A percentile compares a stretch with the other conserved stretches of the same genome.
phyloP scores from a whole-genome alignment of 805 yeast genomes.

The Hanseniaspora mollemarum region DNA sequence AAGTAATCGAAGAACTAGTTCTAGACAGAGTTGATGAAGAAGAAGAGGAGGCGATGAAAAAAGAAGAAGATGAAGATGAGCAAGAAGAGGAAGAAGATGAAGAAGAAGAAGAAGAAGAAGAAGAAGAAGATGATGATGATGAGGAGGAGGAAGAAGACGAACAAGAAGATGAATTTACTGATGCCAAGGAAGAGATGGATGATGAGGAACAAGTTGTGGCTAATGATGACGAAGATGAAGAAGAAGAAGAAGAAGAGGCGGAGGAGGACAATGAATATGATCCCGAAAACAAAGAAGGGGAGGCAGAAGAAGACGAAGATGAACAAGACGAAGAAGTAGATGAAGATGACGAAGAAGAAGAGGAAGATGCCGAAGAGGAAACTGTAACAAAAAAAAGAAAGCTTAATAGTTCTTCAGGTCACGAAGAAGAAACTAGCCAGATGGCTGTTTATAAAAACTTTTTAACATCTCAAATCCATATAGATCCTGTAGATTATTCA shows the following conservation, averaged over 20 bases:
- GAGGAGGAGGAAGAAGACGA: slow-evolving; percentile 13
- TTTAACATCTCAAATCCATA: slow-evolving; percentile 23
- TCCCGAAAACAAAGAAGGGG: slow-evolving; percentile 5
- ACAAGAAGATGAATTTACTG: slow-evolving; percentile 16
- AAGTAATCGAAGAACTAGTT: slow-evolving; percentile 4
- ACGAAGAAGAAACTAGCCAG: slow-evolving; percentile 21
- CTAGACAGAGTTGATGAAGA: slow-evolving; percentile 17
- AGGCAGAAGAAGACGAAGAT: slow-evolving; percentile 17
- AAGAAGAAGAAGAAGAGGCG: slow-evolving; percentile 16
- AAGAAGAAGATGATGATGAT: slow-evolving; percentile 13
- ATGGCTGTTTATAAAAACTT: slow-evolving; percentile 21
- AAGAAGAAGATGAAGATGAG: slow-evolving; percentile 8
- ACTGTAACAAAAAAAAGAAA: slow-evolving; percentile 15
- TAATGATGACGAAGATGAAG: not conserved
- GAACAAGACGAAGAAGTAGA: slow-evolving; percentile 17
- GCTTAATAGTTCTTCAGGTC: slow-evolving; percentile 1
- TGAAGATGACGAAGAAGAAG: slow-evolving; percentile 16
- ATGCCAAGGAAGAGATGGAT: slow-evolving; percentile 7
- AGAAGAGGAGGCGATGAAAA: slow-evolving; percentile 14
- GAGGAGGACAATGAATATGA: slow-evolving; percentile 17
- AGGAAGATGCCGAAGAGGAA: slow-evolving; percentile 11
- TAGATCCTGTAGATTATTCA: slow-evolving; percentile 30
- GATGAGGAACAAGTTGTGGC: slow-evolving; percentile 13
- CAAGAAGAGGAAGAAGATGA: slow-evolving; percentile 14
- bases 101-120: slow-evolving; percentile 16